Base-by-base conservation (phyloP, 805 yeast genomes). In the Lipomyces mesembrius region DNA sequence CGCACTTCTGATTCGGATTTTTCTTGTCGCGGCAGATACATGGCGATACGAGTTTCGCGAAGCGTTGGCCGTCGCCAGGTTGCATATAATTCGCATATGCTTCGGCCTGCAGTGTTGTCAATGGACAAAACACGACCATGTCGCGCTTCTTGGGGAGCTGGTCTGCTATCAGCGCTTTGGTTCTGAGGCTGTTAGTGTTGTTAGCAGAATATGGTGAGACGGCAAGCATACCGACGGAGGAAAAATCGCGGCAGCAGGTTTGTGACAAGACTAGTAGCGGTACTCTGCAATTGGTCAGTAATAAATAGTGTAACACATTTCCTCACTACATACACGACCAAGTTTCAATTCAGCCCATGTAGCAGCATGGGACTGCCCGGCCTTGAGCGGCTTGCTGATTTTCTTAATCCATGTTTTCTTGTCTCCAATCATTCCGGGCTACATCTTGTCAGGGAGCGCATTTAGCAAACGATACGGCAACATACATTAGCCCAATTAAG, bases 81-180 rank as follows among this genome's bases (percentile, higher is more conserved):
- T 37, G 32, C 39, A 64, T 37, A 29, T 62, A 65, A 27, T 68
- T 68, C n/a, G 39, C 32, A 29, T 68, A 68, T 17, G 69, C 71
- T 32, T 65, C 62, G 34, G 51, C 22, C 34, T 68, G 71, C 6
- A 65, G 60, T 9, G 29, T 8, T 7, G 69, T 54, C 12, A 68
- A 25, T 14, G 62, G 55, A 52, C 71, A 68, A 52, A 68, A 68
- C 14, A 68, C 69, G 14, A 65, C 54, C 49, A 65, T 17, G 56
- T 68, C 71, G 2, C 64, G 60, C 29, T 68, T 68, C 49, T 59
- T 59, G 3, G 71, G 71, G 22, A 68, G 60, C 43, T 68, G 71
- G 39, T 68, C 69, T 9, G 69, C 70, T 20, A 68, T 68, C 7
- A 68, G 57, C 4, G 57, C 63, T 37, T 68, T 68, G n/a, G 71